A percentile compares a stretch with the other conserved stretches of the same genome.
These are phyloP conservation scores for Flueggea neowawraea DNA, from an alignment of 441 rosid species.

Conservation along the genomic window DNA sequence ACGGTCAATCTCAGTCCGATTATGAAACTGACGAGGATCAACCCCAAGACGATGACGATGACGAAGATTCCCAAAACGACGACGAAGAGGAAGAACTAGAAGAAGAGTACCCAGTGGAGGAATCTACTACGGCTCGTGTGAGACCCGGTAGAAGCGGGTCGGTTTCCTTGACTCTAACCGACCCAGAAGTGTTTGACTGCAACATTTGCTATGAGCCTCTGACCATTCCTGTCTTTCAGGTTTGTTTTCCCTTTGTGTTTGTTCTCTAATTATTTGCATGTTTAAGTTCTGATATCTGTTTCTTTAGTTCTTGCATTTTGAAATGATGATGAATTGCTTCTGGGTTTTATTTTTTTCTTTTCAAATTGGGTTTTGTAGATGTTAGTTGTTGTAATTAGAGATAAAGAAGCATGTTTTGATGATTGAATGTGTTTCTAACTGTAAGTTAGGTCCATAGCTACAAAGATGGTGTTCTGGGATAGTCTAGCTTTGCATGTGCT, in stretches of 20 bases:
- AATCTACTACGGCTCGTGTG: background rate
- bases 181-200: conserved; percentile 54
- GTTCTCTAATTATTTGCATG: background rate
- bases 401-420: no score
- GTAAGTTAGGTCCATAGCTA: no score
- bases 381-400: no score
- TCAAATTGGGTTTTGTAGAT: no score
- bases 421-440: no score
- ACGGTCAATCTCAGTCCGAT: background rate
- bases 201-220: conserved; percentile 45
- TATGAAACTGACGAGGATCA: background rate
- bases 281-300: background rate
- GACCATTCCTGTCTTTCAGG: conserved; percentile 47
- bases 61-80: conserved; percentile 10
- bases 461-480: no score
- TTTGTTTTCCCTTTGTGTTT: background rate
- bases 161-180: conserved; percentile 30
- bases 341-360: no score
- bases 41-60: conserved; percentile 20
- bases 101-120: conserved; percentile 1
- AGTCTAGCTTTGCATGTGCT: no score
- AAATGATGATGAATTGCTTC: no score
- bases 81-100: conserved; percentile 29
- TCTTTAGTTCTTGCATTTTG: no score
- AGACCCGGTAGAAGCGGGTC: conserved; percentile 15